Evolutionary conservation across 2,329 filamentous ascomycete species (phyloP), one percentile per base, ranked within the genome.

Genomic region (Verticillium isaacii): DNA sequence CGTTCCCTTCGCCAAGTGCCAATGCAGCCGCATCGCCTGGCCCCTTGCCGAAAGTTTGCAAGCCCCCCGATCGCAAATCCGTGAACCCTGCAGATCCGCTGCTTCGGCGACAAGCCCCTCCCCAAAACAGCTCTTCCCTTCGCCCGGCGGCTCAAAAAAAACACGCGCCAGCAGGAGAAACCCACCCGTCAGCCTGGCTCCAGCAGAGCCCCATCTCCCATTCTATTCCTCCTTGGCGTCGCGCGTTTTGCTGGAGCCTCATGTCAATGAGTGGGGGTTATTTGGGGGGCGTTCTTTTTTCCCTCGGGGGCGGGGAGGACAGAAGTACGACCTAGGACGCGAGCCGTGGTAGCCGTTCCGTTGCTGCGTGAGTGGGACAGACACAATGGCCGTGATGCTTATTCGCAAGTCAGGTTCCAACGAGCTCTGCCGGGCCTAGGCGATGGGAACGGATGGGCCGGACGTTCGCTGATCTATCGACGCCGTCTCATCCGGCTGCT

Each of bases 71-170:
- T 50, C 45, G 45, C 11, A 25, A 50, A 23, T 50, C 45, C 19
- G 45, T 50, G 45, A 50, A 50, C 45, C 45, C 45, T 50, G 45
- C 45, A 50, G 45, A 50, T 50, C 45, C 19, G 19, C 45, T 8
- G 55, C n/a, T n/a, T 57, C n/a, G 25, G 54, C 29, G 54, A 17
- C 54, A 34, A 56, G 54, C 25, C 14, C 54, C 54, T 56, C 14
- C 54, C 25, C 5, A 56, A 56, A 56, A 34, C 29, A 5, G 25
- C 29, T 36, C 56, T 58, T 58, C 56, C 56, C 56, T 58, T 58
- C 56, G 56, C 25, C 56, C 56, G 56, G 56, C 56, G 56, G 56
- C 56, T 58, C 36, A 57, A 57, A 14, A 56, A 17, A 25, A 25
- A 25, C 3, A 9, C 32, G 6, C 50, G 3, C 11, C 7, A 41